Conservation (phyloP, 2,329 filamentous ascomycete genomes). For the Phialocephala subalpina region DNA sequence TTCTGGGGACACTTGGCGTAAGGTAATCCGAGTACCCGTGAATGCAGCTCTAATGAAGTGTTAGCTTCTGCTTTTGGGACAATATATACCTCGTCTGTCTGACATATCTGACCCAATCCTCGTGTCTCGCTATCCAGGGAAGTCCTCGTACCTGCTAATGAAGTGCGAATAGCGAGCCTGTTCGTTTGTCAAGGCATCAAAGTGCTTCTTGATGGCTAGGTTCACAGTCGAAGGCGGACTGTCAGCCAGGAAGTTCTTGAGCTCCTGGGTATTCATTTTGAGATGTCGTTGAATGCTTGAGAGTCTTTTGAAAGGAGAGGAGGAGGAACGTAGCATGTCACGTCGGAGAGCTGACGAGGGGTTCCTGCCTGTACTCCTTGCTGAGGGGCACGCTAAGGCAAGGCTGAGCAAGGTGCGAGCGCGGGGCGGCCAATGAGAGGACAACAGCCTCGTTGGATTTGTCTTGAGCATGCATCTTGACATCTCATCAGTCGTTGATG, state of each 20-base stretch:
- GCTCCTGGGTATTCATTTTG: slow-evolving; percentile 65
- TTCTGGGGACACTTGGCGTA: slow-evolving; percentile 83
- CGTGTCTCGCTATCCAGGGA: not conserved
- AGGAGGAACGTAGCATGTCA: slow-evolving; percentile 28
- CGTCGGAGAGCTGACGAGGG: slow-evolving; percentile 18
- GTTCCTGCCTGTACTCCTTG: slow-evolving; percentile 5
- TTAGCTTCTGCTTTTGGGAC: slow-evolving; percentile 17
- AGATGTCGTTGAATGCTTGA: slow-evolving; percentile 35
- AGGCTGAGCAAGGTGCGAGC: slow-evolving; percentile 1
- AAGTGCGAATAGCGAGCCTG: slow-evolving; percentile 91
- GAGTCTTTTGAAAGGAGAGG: slow-evolving; percentile 33
- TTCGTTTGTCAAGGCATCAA: slow-evolving; percentile 76
- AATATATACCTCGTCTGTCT: not conserved
- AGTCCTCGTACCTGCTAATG: not conserved
- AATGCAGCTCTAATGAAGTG: slow-evolving; percentile 70
- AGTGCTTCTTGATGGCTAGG: slow-evolving; percentile 92
- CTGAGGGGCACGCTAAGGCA: slow-evolving; percentile 2
- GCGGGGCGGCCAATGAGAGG: slow-evolving; percentile 3
- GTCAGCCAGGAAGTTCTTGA: slow-evolving; percentile 87
- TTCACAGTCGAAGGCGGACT: slow-evolving; percentile 87
- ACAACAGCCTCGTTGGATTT: not conserved
- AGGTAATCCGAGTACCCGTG: slow-evolving; percentile 78
- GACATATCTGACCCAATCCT: not conserved
- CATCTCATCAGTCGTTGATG: not conserved
- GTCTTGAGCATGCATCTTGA: not conserved